These are phyloP conservation scores for Acorus calamus DNA, from an alignment of 106 monocot species.

Conservation along the genomic window DNA sequence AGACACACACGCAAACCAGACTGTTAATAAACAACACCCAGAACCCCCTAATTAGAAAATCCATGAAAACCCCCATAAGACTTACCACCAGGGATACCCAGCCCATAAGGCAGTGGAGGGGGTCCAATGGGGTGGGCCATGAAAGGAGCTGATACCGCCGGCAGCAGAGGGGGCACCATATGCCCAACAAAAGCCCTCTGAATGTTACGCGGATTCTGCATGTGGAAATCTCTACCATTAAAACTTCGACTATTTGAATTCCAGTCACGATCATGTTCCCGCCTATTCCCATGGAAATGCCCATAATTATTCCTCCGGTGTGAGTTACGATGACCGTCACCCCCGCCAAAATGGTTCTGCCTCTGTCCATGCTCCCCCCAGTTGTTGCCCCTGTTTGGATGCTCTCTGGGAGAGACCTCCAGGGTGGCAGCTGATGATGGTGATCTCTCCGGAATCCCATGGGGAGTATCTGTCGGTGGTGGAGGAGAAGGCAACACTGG, in stretches of 20 bases:
- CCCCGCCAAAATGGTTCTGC: slow-evolving; percentile 17
- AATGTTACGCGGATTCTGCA: slow-evolving; percentile 1
- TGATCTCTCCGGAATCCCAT: slow-evolving; percentile 3
- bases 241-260: slow-evolving; percentile 12
- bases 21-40: too few species aligned
- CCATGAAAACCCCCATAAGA: background rate
- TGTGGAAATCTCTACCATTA: slow-evolving; percentile 6
- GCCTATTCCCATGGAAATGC: slow-evolving; percentile 2
- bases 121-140: background rate
- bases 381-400: slow-evolving; percentile 7
- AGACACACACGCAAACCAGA: too few species aligned
- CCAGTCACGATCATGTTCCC: slow-evolving; percentile 35
- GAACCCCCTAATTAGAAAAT: too few species aligned
- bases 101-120: slow-evolving; percentile 2
- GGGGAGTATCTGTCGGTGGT: background rate
- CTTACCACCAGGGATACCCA: too few species aligned
- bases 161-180: background rate
- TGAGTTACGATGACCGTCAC: slow-evolving; percentile 31
- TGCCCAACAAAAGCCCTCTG: background rate
- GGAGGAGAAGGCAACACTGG: slow-evolving; percentile 2
- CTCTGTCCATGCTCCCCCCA: slow-evolving; percentile 24
- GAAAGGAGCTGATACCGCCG: too few species aligned
- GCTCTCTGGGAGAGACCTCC: slow-evolving; percentile 19
- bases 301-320: slow-evolving; percentile 13
- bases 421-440: background rate